Evolutionary conservation across 176 grass and related monocot genomes (phyloP), one percentile per base, ranked within the genome.

Genomic region (Oryza meridionalis): DNA sequence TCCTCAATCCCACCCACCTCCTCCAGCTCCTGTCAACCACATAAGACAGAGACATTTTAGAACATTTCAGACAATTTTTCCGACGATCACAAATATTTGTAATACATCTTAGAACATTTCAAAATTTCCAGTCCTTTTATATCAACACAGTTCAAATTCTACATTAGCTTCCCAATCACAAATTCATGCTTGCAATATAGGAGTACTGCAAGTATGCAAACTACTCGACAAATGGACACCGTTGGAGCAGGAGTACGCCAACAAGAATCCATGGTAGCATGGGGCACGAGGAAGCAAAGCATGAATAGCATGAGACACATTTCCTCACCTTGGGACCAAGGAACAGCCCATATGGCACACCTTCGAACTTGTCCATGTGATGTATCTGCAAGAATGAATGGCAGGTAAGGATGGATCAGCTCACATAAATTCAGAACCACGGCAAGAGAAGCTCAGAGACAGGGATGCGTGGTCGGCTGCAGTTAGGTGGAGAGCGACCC

Each of bases 261-360:
- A 25, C 69, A 72, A 7, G 40, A n/a, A 72, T 27, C 4, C 49
- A 51, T 51, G 49, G 49, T 17, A 16, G 15, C 2, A 62, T 62
- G 24, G 24, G 6, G 17, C 40, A 29, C 14, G 2, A 49, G 70
- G 70, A 46, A 46, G 42, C 19, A 72, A 72, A 72, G 37, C 19
- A 7, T 25, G 22, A 2, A 2, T 6, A 45, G 2, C 12, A 25
- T 46, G 42, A 10, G 11, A 43, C 32, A 0, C 37, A 27, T 9
- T 45, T 6, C 77, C 86, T 70, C 16, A 98, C 96, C 96, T 98
- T 98, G 26, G 96, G 96, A 2, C 96, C 96, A 38, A 98, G 73
- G 76, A 98, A 98, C 12, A 98, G 85, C 29, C 96, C 96, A 26
- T 91, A 98, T 7, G 96, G 96, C 85, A 98, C 96, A 32, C 96